These are phyloP conservation scores for Lepiota subincarnata DNA, from an alignment of 768 basidiomycete genomes.

Conservation along the genomic window DNA sequence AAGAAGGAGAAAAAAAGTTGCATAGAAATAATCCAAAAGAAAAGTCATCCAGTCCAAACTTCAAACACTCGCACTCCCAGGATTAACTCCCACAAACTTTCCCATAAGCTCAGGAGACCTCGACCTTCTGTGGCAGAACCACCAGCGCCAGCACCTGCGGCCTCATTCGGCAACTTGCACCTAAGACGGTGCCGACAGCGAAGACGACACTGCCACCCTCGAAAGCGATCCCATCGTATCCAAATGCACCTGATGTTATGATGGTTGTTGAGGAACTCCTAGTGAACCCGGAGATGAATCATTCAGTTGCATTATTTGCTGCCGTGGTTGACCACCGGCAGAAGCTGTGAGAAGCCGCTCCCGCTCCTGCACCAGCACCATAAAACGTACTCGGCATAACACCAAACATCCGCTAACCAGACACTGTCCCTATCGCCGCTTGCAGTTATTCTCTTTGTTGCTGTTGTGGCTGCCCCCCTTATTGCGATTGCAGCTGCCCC, in stretches of 20 bases:
- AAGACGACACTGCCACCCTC: no score
- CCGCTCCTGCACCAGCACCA: constrained; percentile 2
- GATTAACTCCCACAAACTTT: no score
- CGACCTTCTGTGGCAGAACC: no score
- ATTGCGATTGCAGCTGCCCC: constrained; percentile 20
- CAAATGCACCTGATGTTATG: not conserved
- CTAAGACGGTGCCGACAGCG: constrained; percentile 34
- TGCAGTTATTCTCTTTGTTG: constrained; percentile 16
- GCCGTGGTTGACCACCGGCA: constrained; percentile 14
- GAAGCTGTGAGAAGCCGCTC: not conserved
- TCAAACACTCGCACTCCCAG: no score
- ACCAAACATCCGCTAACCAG: constrained; percentile 1
- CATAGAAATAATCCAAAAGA: no score
- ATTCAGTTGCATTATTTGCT: constrained; percentile 17
- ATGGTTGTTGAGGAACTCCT: not conserved
- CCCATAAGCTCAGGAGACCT: no score
- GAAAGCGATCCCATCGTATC: constrained; percentile 6
- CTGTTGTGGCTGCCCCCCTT: constrained; percentile 17
- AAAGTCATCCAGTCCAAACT: no score
- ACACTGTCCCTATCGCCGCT: not conserved
- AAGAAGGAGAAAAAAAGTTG: no score
- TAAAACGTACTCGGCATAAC: constrained; percentile 6
- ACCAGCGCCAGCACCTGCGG: not conserved
- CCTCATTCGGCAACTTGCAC: constrained; percentile 43
- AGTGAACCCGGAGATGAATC: constrained; percentile 3